These are phyloP conservation scores for Polytrichum formosum DNA, from an alignment of 225 moss, liverwort and hornwort genomes.

Conservation along the genomic window DNA sequence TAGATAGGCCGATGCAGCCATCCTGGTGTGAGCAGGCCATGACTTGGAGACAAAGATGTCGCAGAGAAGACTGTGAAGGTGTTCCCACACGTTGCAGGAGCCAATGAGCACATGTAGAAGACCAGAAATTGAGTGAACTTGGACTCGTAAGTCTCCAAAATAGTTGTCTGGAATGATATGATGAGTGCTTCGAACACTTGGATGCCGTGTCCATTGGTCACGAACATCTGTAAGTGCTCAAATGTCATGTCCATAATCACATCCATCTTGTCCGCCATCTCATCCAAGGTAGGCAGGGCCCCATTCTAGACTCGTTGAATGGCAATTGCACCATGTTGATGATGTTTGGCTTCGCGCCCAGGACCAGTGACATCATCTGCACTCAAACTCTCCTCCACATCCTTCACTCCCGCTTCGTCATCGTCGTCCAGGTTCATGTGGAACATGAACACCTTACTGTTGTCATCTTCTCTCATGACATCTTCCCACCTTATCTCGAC, in stretches of 20 bases:
- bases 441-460: slow-evolving; percentile 81
- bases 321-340: slow-evolving; percentile 47
- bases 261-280: slow-evolving; percentile 99
- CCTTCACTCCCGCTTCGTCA: slow-evolving; percentile 37
- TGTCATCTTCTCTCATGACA: slow-evolving; percentile 78
- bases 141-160: slow-evolving; percentile 77
- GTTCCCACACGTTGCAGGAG: slow-evolving; percentile 69
- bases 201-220: slow-evolving; percentile 40
- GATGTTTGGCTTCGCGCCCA: slow-evolving; percentile 77
- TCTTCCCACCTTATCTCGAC: slow-evolving; percentile 99
- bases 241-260: slow-evolving; percentile 89
- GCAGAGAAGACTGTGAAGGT: slow-evolving; percentile 48
- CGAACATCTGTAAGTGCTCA: slow-evolving; percentile 61
- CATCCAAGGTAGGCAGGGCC: slow-evolving; percentile 17
- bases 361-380: slow-evolving; percentile 58
- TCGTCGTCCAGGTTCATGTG: slow-evolving; percentile 98
- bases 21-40: slow-evolving; percentile 72
- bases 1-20: slow-evolving; percentile 89
- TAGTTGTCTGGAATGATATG: slow-evolving; percentile 78
- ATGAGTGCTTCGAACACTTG: slow-evolving; percentile 73
- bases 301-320: slow-evolving; percentile 20
- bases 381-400: slow-evolving; percentile 36
- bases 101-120: slow-evolving; percentile 85
- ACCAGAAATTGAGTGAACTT: slow-evolving; percentile 98
- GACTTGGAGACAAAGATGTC: slow-evolving; percentile 71